Percentiles rank a stretch among this genome's conserved stretches.
Conservation (phyloP, 2,329 filamentous ascomycete species). For the Cytospora piceae region DNA sequence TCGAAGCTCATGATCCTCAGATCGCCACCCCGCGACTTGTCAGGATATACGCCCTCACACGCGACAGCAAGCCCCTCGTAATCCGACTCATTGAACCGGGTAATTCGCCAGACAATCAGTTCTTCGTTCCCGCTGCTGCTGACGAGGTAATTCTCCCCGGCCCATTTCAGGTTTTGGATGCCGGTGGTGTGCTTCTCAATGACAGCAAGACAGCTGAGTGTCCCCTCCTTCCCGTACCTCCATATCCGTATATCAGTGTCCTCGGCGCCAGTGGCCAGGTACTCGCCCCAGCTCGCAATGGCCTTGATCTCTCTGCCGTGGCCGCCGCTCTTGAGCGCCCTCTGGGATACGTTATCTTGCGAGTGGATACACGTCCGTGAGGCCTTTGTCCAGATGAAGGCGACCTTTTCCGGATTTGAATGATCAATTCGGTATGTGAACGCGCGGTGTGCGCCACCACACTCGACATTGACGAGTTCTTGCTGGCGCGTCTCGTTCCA, state of each 20-base stretch:
- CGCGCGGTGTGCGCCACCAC: slow-evolving; percentile 81
- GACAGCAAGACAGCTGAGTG: slow-evolving; percentile 59
- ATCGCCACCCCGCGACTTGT: slow-evolving; percentile 61
- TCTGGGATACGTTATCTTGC: slow-evolving; percentile 41
- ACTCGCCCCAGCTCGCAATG: slow-evolving; percentile 42
- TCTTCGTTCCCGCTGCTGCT: slow-evolving; percentile 89
- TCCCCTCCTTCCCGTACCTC: slow-evolving; percentile 42
- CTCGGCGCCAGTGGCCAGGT: slow-evolving; percentile 71
- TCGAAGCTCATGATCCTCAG: slow-evolving; percentile 84
- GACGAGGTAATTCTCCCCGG: slow-evolving; percentile 72
- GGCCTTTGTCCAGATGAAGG: slow-evolving; percentile 68
- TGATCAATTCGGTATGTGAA: slow-evolving; percentile 59
- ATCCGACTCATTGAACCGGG: slow-evolving; percentile 50
- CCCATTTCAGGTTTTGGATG: slow-evolving; percentile 80
- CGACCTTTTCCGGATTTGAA: slow-evolving; percentile 43
- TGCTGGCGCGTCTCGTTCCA: slow-evolving; percentile 76
- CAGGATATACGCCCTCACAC: slow-evolving; percentile 58
- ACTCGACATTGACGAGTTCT: slow-evolving; percentile 74
- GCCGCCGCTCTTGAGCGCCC: slow-evolving; percentile 67
- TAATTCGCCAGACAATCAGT: slow-evolving; percentile 80
- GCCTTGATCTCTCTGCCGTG: slow-evolving; percentile 85
- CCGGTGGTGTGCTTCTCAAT: slow-evolving; percentile 81
- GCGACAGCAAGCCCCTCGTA: slow-evolving; percentile 57
- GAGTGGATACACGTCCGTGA: slow-evolving; percentile 48
- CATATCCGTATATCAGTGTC: slow-evolving; percentile 77